Evolutionary conservation across 2,329 filamentous ascomycete genomes (phyloP).

Genomic region (Penicillium sp.): DNA sequence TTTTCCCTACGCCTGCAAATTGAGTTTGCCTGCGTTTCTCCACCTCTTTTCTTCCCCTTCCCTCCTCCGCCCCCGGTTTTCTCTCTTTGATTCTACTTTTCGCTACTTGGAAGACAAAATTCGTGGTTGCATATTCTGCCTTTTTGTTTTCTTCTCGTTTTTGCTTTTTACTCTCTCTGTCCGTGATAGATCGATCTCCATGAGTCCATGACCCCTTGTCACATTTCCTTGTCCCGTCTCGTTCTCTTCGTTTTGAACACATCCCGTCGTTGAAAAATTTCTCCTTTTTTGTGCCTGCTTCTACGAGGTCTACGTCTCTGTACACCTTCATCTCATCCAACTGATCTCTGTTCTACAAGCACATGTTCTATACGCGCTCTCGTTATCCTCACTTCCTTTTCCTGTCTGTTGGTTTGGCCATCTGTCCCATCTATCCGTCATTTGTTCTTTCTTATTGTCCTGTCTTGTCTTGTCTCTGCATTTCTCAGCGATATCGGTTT

Average conservation of each 20-base stretch:
- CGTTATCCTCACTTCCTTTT: neutral
- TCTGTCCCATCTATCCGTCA: neutral
- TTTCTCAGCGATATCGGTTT: slow-evolving; percentile 34
- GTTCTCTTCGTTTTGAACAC: slow-evolving; percentile 4
- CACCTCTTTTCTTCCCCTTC: slow-evolving; percentile 1
- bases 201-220: slow-evolving; percentile 34
- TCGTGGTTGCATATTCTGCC: neutral
- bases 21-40: slow-evolving; percentile 10
- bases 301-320: neutral
- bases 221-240: slow-evolving; percentile 14
- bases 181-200: slow-evolving; percentile 26
- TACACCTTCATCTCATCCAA: neutral
- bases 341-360: neutral
- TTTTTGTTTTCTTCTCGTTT: slow-evolving; percentile 1
- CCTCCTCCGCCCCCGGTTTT: slow-evolving; percentile 5
- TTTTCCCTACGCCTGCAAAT: slow-evolving; percentile 41
- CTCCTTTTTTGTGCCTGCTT: slow-evolving; percentile 3
- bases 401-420: neutral
- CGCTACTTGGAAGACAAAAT: slow-evolving; percentile 14
- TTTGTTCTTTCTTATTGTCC: slow-evolving; percentile 10
- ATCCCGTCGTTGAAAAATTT: slow-evolving; percentile 14
- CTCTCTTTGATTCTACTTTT: neutral
- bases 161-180: slow-evolving; percentile 17
- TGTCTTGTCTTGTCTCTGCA: slow-evolving; percentile 23
- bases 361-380: neutral